Base-by-base conservation (phyloP, 768 basidiomycete genomes). In the Collybia nuda region DNA sequence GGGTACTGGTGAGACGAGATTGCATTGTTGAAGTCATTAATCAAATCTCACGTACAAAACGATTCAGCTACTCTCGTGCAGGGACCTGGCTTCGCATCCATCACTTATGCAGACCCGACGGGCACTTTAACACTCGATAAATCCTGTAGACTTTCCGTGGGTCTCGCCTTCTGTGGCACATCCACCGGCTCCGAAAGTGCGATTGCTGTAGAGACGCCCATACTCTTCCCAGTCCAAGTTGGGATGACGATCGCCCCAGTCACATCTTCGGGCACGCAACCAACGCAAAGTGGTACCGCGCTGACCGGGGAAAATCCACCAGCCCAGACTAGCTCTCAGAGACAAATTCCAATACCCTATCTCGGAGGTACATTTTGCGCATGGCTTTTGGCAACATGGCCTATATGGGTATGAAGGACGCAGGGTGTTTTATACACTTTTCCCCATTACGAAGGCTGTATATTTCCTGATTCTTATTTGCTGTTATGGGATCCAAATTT, bases 1-100 rank as follows among this genome's bases (percentile, higher is more conserved):
- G 28, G 63, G 63, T 23, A 62, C 61, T 17, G 63, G 61, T 62
- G 28, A 24, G 54, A 42, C 3, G 21, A 19, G 12, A 17, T 22
- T 41, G 23, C 23, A 37, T 11, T 26, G 15, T 22, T 32, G 32
- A 11, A 12, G 38, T 44, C 18, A 26, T 11, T 41, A 6, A 26
- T 37, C 18, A 35, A 23, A 32, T 29, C 17, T 14, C 32, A 32
- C 7, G 32, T 28, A 28, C 11, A 11, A 32, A 32, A 32, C 11
- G 17, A 47, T 43, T 23, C 18, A 66, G 64, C 61, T 24, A 66
- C 62, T 7, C 43, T 66, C 19, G 64, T 66, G 36, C 58, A 66
- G 52, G 64, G 61, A 29, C 39, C 61, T 12, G 47, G 53, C 9
- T 54, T 59, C 29, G 57, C 50, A 11, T 62, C 60, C 5, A 46